Evolutionary conservation across 345 rosid genomes (phyloP).

Genomic region (Geranium rotundifolium): DNA sequence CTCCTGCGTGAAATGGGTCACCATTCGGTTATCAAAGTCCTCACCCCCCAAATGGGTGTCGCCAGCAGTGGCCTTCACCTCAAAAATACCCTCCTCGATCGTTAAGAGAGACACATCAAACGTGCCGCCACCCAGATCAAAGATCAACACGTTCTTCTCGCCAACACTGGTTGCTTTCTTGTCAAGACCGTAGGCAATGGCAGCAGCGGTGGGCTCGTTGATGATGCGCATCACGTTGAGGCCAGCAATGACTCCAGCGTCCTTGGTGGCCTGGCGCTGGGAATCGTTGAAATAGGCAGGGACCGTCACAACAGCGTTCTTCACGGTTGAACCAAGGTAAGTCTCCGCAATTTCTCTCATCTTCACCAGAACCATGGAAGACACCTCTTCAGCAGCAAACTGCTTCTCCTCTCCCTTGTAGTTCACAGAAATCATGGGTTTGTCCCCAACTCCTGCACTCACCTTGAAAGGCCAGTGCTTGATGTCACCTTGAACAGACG

Average conservation of each 20-base stretch:
- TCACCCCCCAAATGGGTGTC: slow-evolving; percentile 24
- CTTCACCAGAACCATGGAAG: slow-evolving; percentile 21
- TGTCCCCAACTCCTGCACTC: slow-evolving; percentile 15
- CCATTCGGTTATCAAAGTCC: slow-evolving; percentile 27
- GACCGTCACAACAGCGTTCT: slow-evolving; percentile 20
- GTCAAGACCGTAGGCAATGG: slow-evolving; percentile 17
- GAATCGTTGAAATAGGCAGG: slow-evolving; percentile 23
- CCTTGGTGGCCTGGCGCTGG: slow-evolving; percentile 20
- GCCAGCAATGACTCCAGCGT: slow-evolving; percentile 23
- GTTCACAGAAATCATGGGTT: slow-evolving; percentile 20
- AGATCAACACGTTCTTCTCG: slow-evolving; percentile 20
- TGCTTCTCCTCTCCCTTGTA: slow-evolving; percentile 28
- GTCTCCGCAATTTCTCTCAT: slow-evolving; percentile 25
- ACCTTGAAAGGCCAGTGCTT: slow-evolving; percentile 30
- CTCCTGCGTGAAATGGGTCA: slow-evolving; percentile 37
- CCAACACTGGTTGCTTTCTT: slow-evolving; percentile 6
- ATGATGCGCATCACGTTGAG: slow-evolving; percentile 17
- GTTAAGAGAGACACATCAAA: slow-evolving; percentile 22
- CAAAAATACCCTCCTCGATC: slow-evolving; percentile 21
- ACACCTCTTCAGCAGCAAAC: slow-evolving; percentile 19
- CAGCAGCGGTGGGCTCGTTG: slow-evolving; percentile 17
- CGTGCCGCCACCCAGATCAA: slow-evolving; percentile 12
- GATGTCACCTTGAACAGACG: slow-evolving; percentile 23
- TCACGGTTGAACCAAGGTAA: slow-evolving; percentile 12
- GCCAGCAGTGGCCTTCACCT: slow-evolving; percentile 23